These are phyloP conservation scores for Zizania latifolia DNA, from an alignment of 176 grass and related monocot genomes.

Conservation along the genomic window DNA sequence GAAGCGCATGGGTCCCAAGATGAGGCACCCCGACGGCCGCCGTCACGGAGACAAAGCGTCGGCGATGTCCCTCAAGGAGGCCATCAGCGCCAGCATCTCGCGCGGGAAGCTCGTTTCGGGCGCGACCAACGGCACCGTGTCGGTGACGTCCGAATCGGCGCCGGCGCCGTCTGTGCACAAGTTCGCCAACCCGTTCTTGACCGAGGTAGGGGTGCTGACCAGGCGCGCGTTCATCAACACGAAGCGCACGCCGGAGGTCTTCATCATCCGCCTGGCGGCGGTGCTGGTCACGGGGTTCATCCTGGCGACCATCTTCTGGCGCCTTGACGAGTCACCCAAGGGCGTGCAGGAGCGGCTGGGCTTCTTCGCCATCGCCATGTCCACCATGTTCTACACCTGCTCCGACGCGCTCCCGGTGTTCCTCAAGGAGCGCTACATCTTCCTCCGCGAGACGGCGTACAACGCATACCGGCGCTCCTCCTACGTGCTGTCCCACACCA, in stretches of 20 bases:
- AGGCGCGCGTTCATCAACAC: constrained; percentile 79
- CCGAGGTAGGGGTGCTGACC: constrained; percentile 79
- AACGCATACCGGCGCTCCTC: constrained; percentile 95
- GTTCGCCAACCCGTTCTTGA: constrained; percentile 92
- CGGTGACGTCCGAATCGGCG: not conserved
- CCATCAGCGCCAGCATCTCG: constrained; percentile 85
- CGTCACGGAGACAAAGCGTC: constrained; percentile 13
- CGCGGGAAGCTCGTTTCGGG: constrained; percentile 95
- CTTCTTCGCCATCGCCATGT: constrained; percentile 99
- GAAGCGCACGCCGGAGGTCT: constrained; percentile 76
- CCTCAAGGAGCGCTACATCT: constrained; percentile 98
- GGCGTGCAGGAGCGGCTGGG: constrained; percentile 81
- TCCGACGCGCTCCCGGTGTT: constrained; percentile 90
- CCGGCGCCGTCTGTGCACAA: constrained; percentile 42
- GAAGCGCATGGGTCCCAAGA: constrained; percentile 26
- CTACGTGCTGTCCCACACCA: constrained; percentile 86
- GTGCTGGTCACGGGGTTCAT: constrained; percentile 88
- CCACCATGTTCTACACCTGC: constrained; percentile 99
- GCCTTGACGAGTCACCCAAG: constrained; percentile 85
- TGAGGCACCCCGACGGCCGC: constrained; percentile 4
- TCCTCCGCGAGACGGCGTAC: constrained; percentile 96
- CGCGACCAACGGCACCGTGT: constrained; percentile 39
- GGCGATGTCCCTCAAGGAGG: constrained; percentile 60
- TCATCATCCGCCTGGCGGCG: constrained; percentile 69
- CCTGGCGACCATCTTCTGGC: constrained; percentile 97